Base-by-base conservation (phyloP, 306 rosid species). In the Herpetospermum pedunculosum region DNA sequence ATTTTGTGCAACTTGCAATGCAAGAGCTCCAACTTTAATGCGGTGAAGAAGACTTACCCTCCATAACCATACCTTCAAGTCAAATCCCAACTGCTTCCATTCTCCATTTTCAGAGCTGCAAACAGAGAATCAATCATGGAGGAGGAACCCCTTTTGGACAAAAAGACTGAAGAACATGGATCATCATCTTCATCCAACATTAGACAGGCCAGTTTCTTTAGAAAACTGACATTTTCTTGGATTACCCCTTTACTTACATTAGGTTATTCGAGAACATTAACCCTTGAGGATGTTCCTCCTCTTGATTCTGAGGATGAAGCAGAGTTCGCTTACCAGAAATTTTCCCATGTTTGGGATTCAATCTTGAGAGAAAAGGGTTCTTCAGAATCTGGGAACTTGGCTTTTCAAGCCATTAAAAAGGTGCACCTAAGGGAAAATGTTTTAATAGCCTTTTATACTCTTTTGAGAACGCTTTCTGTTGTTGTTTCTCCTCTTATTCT, bases 221-320 rank as follows among this genome's bases (percentile, higher is more conserved):
- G 87, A 77, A 89, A 83, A 54, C 54, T 92, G 63, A 78, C 77
- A 19, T 89, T 92, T 81, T 71, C 89, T 74, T 92, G 97, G 97
- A 81, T 89, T 6, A 83, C 82, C 54, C 74, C 88, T 53, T 84
- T 92, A 41, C 87, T 92, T 41, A 44, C 75, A 21, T 30, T 84
- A 52, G 97, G 96, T 25, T 82, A 80, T 78, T 83, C 82, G 12
- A 89, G 82, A 72, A 78, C 92, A 11, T 78, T 89, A 40, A 65
- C 75, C 50, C 87, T 85, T 30, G 85, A 87, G 62, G 90, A 87
- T 65, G 81, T 92, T 38, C 96, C 96, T 58, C 75, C 80, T 67
- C 86, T 92, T 26, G 84, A 75, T 67, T 46, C 85, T 14, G 91
- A 92, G 81, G 93, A 92, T 18, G 84, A 83, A 86, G 90, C 96